phyloP scores from a whole-genome alignment of 2,329 filamentous ascomycete genomes.

The Cercospora sp. region DNA sequence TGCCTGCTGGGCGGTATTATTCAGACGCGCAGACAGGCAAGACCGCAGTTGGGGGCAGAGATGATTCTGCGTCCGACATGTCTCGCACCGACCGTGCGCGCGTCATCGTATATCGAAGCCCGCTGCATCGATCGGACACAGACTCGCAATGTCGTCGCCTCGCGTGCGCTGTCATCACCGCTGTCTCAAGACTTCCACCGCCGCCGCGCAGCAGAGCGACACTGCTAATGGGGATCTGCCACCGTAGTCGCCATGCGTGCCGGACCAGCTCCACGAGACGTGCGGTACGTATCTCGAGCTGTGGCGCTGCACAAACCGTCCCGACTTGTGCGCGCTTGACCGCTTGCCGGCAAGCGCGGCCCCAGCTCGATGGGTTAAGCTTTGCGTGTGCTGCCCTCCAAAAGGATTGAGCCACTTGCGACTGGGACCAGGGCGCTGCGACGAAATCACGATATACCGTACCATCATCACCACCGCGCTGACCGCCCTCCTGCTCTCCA shows the following conservation, averaged over 20 bases:
- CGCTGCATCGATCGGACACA: neutral
- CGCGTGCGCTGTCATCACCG: neutral
- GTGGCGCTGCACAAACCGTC: slow-evolving; percentile 16
- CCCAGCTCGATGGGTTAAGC: slow-evolving; percentile 10
- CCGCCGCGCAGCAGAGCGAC: neutral
- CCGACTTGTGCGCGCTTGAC: slow-evolving; percentile 3
- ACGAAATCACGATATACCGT: slow-evolving; percentile 5
- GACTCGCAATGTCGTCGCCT: neutral
- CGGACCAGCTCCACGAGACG: slow-evolving; percentile 7
- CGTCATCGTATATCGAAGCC: neutral
- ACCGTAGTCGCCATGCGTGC: slow-evolving; percentile 9
- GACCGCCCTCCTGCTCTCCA: neutral
- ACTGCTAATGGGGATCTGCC: neutral
- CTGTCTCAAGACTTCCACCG: neutral
- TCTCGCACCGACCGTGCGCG: slow-evolving; percentile 12
- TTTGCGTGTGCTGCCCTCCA: neutral
- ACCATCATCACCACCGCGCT: slow-evolving; percentile 7
- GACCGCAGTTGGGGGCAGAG: neutral
- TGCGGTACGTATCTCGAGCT: slow-evolving; percentile 15
- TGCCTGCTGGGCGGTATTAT: neutral
- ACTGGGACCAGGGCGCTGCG: slow-evolving; percentile 1
- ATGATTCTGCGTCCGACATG: slow-evolving; percentile 18
- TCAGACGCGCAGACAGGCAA: neutral
- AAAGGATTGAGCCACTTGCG: slow-evolving; percentile 1
- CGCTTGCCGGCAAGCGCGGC: slow-evolving; percentile 22